Evolutionary conservation across 768 basidiomycete species (phyloP).

Genomic region (Mycena maculata): DNA sequence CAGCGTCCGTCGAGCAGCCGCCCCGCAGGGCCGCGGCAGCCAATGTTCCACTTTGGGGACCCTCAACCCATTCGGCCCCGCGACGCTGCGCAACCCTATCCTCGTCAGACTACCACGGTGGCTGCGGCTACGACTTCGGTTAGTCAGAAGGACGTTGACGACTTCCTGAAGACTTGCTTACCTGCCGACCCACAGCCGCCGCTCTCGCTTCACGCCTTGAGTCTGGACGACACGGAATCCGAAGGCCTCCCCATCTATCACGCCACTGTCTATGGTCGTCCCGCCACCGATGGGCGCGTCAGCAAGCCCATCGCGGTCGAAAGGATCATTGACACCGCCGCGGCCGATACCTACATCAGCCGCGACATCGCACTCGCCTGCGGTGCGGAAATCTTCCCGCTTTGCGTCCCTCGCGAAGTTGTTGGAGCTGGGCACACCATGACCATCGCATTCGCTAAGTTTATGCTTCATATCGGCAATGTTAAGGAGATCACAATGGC

Average conservation of each 20-base stretch:
- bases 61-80: slow-evolving; percentile 1
- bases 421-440: slow-evolving; percentile 23
- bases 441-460: too few species aligned
- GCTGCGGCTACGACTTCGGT: not conserved
- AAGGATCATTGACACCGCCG: slow-evolving; percentile 30
- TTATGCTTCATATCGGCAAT: too few species aligned
- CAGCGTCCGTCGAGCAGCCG: not conserved
- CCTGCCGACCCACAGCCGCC: not conserved
- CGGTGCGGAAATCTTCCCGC: slow-evolving; percentile 10
- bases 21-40: not conserved
- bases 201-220: not conserved
- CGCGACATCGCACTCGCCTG: not conserved
- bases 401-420: slow-evolving; percentile 4
- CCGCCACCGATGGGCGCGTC: not conserved
- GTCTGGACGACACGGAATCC: not conserved
- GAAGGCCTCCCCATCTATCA: slow-evolving; percentile 25
- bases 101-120: too few species aligned
- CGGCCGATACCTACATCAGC: slow-evolving; percentile 21
- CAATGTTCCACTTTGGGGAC: slow-evolving; percentile 5
- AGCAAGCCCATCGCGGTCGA: slow-evolving; percentile 1
- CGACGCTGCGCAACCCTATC: not conserved
- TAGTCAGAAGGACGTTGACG: not conserved
- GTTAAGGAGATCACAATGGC: too few species aligned
- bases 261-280: not conserved
- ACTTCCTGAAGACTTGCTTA: not conserved